Evolutionary conservation across 2,329 filamentous ascomycete species (phyloP).

Genomic region (Graphilbum ipis-grandicollis): DNA sequence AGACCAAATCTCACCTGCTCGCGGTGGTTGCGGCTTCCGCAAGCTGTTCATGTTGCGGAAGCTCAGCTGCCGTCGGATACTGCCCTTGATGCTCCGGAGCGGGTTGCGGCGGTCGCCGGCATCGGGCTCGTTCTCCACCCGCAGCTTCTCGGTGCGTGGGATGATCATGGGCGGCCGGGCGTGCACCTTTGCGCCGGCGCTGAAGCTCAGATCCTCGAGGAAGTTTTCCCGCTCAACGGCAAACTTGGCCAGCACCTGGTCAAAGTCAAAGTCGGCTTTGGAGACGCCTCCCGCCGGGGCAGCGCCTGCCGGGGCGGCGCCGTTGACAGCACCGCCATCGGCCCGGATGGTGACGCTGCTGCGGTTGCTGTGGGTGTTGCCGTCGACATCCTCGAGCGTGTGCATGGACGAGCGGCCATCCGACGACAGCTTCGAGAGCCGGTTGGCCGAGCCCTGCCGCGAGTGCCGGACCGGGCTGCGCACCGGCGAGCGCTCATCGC

Average conservation of each 20-base stretch:
- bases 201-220: slow-evolving; percentile 79
- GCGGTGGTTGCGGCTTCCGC: slow-evolving; percentile 67
- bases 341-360: slow-evolving; percentile 42
- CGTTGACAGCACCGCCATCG: neutral
- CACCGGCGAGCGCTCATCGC: slow-evolving; percentile 10
- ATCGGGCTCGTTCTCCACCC: slow-evolving; percentile 45
- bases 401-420: slow-evolving; percentile 32
- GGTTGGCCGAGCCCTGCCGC: slow-evolving; percentile 40
- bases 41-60: slow-evolving; percentile 90
- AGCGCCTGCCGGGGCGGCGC: too few relatives aligned
- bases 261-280: slow-evolving; percentile 94
- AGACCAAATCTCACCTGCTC: slow-evolving; percentile 42
- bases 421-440: slow-evolving; percentile 32
- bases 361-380: slow-evolving; percentile 42
- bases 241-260: slow-evolving; percentile 84
- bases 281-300: too few relatives aligned
- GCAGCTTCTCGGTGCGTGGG: slow-evolving; percentile 66
- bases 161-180: slow-evolving; percentile 55
- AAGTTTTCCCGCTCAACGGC: slow-evolving; percentile 90
- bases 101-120: slow-evolving; percentile 35
- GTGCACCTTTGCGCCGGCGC: slow-evolving; percentile 62
- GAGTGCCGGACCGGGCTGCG: slow-evolving; percentile 33
- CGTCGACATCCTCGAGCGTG: slow-evolving; percentile 40
- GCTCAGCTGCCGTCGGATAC: slow-evolving; percentile 81
- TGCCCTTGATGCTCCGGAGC: slow-evolving; percentile 51